These are phyloP conservation scores for Pseudozyma pruni DNA, from an alignment of 1,284 basidiomycete genomes.

Conservation along the genomic window DNA sequence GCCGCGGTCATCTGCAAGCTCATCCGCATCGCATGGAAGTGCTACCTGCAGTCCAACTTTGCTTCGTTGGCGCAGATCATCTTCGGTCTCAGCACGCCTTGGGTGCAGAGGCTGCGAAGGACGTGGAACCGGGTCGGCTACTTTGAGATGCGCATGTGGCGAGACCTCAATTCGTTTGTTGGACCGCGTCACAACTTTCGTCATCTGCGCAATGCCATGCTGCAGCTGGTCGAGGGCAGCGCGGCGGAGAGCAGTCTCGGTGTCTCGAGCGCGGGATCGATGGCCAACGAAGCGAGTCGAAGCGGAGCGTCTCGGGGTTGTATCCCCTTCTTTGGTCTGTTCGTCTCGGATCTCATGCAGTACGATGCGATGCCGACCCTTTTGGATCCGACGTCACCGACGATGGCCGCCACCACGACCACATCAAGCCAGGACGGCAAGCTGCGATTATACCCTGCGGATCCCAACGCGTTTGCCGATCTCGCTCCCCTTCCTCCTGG, in stretches of 20 bases:
- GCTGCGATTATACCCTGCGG: constrained; percentile 15
- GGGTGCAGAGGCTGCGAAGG: constrained; percentile 78
- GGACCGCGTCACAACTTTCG: constrained; percentile 78
- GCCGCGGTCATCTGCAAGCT: constrained; percentile 79
- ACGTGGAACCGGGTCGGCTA: constrained; percentile 77
- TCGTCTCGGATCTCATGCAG: constrained; percentile 59
- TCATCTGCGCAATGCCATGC: constrained; percentile 69
- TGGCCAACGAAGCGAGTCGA: background rate
- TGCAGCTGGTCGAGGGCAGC: constrained; percentile 39
- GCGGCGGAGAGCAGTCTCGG: constrained; percentile 11
- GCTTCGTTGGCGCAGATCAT: constrained; percentile 83
- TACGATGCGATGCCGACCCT: constrained; percentile 58
- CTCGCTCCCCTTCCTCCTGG: constrained; percentile 49
- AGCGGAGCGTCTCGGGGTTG: constrained; percentile 19
- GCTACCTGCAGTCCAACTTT: constrained; percentile 82
- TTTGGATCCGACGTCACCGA: constrained; percentile 57
- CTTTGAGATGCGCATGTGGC: constrained; percentile 81
- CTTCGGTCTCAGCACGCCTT: constrained; percentile 78
- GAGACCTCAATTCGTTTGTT: constrained; percentile 79
- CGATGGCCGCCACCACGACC: constrained; percentile 12
- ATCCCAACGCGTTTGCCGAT: constrained; percentile 45
- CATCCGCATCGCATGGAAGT: constrained; percentile 89
- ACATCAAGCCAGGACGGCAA: constrained; percentile 16
- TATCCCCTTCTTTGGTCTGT: constrained; percentile 64
- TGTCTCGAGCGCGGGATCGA: background rate